phyloP scores from a whole-genome alignment of 768 basidiomycete genomes.

The Coprinellus aureogranulatus region DNA sequence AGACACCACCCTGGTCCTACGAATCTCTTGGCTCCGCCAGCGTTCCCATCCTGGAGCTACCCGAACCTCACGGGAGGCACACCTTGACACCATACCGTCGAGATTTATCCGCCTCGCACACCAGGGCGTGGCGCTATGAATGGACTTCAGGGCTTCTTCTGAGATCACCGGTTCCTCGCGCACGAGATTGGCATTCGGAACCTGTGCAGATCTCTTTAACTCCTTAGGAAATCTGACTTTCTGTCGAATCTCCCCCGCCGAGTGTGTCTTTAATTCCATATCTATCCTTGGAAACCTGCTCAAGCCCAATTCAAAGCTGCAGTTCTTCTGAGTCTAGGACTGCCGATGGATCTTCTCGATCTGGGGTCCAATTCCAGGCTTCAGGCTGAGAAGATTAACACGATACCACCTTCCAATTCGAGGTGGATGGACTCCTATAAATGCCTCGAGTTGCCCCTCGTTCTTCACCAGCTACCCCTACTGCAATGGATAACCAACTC shows the following conservation, averaged over 20 bases:
- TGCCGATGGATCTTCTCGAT: slow-evolving; percentile 3
- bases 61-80: not conserved
- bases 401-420: not conserved
- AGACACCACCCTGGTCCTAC: no score
- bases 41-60: not conserved
- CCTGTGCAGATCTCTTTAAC: slow-evolving; percentile 3
- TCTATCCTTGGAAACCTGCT: not conserved
- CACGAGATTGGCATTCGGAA: not conserved
- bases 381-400: not conserved
- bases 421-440: not conserved
- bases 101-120: not conserved
- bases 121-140: not conserved
- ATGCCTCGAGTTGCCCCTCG: not conserved
- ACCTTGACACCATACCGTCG: not conserved
- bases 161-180: not conserved
- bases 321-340: not conserved
- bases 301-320: not conserved
- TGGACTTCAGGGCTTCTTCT: no score
- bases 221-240: not conserved
- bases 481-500: not conserved
- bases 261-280: not conserved
- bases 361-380: no score
- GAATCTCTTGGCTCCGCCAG: not conserved
- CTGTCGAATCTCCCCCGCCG: no score
- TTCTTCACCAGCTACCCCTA: not conserved